A percentile compares a stretch with the other conserved stretches of the same genome.
Evolutionary conservation across 2,329 filamentous ascomycete genomes (phyloP).

Genomic region (Fragosphaeria purpurea): DNA sequence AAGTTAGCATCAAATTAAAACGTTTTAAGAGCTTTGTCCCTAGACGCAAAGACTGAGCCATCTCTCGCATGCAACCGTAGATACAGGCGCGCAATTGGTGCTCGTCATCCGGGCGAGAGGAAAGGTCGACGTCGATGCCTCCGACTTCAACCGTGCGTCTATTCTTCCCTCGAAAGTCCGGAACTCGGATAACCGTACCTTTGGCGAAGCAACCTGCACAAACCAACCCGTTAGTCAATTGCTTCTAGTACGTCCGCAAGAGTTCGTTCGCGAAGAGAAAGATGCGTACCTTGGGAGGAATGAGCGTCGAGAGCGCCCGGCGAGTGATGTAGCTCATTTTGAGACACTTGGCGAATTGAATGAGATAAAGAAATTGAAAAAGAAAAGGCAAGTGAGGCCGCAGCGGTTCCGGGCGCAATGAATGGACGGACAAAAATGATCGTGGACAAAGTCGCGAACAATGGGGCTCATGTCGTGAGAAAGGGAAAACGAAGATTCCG

Average conservation of each 20-base stretch:
- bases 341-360: constrained; percentile 22
- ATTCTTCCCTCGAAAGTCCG: not conserved
- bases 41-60: too few species aligned
- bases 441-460: too few species aligned
- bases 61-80: too few species aligned
- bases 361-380: constrained; percentile 16
- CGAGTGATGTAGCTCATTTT: constrained; percentile 90
- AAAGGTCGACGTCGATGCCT: too few species aligned
- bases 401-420: constrained; percentile 5
- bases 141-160: too few species aligned
- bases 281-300: constrained; percentile 83
- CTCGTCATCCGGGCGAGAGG: too few species aligned
- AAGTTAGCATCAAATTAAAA: not conserved
- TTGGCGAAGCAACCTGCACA: constrained; percentile 68
- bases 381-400: constrained; percentile 10
- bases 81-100: too few species aligned
- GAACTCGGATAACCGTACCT: constrained; percentile 50
- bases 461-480: too few species aligned
- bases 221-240: too few species aligned
- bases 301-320: constrained; percentile 93
- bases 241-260: too few species aligned
- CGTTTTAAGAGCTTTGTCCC: too few species aligned
- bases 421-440: not conserved
- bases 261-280: not conserved
- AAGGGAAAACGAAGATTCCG: constrained; percentile 9